A percentile compares a stretch with the other conserved stretches of the same genome.
Evolutionary conservation across 805 yeast genomes (phyloP).

Genomic region (Metschnikowia santaceciliae): DNA sequence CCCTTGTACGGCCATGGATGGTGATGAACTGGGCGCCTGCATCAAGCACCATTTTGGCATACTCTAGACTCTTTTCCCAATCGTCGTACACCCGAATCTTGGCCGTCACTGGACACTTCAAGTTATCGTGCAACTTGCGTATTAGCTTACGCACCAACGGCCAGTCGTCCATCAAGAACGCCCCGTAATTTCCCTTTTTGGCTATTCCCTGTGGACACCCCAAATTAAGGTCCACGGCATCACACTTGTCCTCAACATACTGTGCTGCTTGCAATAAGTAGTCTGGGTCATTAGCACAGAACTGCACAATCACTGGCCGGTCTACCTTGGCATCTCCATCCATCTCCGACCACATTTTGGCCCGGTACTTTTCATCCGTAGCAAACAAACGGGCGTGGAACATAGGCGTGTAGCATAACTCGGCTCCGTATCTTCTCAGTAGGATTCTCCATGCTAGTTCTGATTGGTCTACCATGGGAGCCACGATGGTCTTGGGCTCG

Average conservation of each 20-base stretch:
- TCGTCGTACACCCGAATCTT: constrained; percentile 89
- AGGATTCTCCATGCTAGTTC: constrained; percentile 94
- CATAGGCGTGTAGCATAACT: constrained; percentile 95
- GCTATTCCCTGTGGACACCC: constrained; percentile 99
- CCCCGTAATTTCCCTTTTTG: constrained; percentile 88
- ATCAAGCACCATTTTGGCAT: constrained; percentile 81
- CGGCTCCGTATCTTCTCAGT: constrained; percentile 87
- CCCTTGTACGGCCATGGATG: constrained; percentile 93
- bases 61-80: constrained; percentile 73
- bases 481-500: constrained; percentile 78
- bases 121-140: constrained; percentile 64
- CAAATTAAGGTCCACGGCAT: constrained; percentile 90
- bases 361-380: constrained; percentile 74
- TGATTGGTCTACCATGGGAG: constrained; percentile 98
- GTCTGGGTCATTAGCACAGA: constrained; percentile 95
- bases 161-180: constrained; percentile 98
- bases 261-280: constrained; percentile 76
- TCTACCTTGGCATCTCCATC: constrained; percentile 74
- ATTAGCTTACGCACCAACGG: constrained; percentile 70
- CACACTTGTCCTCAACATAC: constrained; percentile 76
- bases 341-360: constrained; percentile 60
- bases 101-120: constrained; percentile 89
- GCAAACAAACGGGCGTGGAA: constrained; percentile 89
- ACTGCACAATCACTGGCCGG: constrained; percentile 88
- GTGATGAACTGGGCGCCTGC: constrained; percentile 97